phyloP scores from a whole-genome alignment of 1,284 basidiomycete genomes.

The Boletellus deceptivus region DNA sequence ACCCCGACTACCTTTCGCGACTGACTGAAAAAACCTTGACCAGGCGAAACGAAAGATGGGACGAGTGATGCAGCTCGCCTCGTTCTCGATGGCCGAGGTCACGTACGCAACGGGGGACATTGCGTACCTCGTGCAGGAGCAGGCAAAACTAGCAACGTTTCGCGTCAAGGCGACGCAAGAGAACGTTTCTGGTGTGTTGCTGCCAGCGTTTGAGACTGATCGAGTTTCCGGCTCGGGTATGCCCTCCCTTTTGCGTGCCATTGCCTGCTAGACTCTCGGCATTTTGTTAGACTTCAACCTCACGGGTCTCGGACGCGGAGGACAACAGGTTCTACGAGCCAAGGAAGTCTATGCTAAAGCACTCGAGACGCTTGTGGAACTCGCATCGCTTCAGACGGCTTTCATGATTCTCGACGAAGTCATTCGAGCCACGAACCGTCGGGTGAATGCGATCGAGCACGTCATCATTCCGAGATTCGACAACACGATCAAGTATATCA shows the following conservation, averaged over 20 bases:
- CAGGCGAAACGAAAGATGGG: slow-evolving; percentile 99
- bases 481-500: slow-evolving; percentile 97
- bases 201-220: slow-evolving; percentile 94
- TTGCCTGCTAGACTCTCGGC: neutral
- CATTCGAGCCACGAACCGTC: slow-evolving; percentile 95
- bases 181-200: slow-evolving; percentile 97
- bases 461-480: slow-evolving; percentile 95
- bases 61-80: slow-evolving; percentile 95
- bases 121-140: slow-evolving; percentile 91
- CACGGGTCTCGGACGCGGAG: slow-evolving; percentile 96
- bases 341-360: slow-evolving; percentile 98
- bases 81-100: slow-evolving; percentile 98
- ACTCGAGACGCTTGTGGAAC: slow-evolving; percentile 93
- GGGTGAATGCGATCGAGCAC: slow-evolving; percentile 99
- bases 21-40: neutral
- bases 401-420: slow-evolving; percentile 99
- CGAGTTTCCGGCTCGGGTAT: slow-evolving; percentile 78
- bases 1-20: neutral
- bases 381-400: slow-evolving; percentile 95
- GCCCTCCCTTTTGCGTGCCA: neutral
- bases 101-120: slow-evolving; percentile 98
- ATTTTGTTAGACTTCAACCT: slow-evolving; percentile 82
- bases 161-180: slow-evolving; percentile 94
- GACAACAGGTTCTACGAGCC: slow-evolving; percentile 92
- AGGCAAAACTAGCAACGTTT: slow-evolving; percentile 90